Evolutionary conservation across 768 basidiomycete species (phyloP), one percentile per base, ranked within the genome.

Genomic region (Lactarius indigo): DNA sequence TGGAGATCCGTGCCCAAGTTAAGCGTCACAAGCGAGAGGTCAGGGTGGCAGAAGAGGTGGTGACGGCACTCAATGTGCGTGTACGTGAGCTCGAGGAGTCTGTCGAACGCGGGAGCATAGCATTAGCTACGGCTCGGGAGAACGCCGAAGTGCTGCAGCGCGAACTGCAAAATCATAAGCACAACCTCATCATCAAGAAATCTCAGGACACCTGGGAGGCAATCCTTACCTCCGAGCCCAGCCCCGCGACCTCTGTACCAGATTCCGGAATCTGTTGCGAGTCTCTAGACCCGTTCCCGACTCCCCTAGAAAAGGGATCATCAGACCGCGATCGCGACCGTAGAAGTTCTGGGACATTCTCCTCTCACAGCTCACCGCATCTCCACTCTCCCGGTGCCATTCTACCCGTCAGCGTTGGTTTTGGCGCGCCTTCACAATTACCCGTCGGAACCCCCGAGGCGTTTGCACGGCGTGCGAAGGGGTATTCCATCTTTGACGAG

Each of bases 51-150:
- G 85, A 89, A 69, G 76, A 78, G n/a, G 77, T 76, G 57, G 70
- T 80, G 42, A 70, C 76, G 35, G 78, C 76, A 58, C 79, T 80
- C 66, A 88, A 85, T 76, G 83, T 81, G 41, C 86, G 88, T 59
- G 86, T 89, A 55, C 83, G 85, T 68, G 90, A 89, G 72, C 77
- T 94, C 64, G 92, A 95, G 76, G 87, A 88, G 57, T 83, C 79
- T 71, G 81, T 94, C 41, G 80, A 83, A 37, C 80, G 83, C 65
- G 86, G 87, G 76, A 87, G 82, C 76, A 85, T 85, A 69, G 81
- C 81, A 63, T 77, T 95, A 64, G 80, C 77, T 68, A 74, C 76
- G n/a, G 80, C 85, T 42, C 85, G 85, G 70, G 86, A 87, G 69
- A 83, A 81, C 59, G 85, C 83, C 35, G 85, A 86, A 71, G 77